A percentile compares a stretch with the other conserved stretches of the same genome.
phyloP scores from a whole-genome alignment of 2,329 filamentous ascomycete genomes.

The Neopestalotiopsis rosae region DNA sequence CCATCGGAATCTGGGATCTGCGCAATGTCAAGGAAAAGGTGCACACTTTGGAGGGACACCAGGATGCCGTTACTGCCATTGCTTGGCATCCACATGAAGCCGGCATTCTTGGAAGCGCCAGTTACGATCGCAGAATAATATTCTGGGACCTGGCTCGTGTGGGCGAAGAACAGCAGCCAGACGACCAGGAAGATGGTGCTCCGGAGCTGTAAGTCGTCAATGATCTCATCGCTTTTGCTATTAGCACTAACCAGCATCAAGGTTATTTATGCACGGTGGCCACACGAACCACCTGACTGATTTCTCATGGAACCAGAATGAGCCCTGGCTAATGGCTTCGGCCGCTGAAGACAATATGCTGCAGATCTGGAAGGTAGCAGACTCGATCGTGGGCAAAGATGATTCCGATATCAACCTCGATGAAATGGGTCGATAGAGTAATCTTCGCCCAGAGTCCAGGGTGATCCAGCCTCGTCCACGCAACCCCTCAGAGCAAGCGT shows the following conservation, averaged over 20 bases:
- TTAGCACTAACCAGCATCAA: constrained; percentile 39
- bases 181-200: constrained; percentile 93
- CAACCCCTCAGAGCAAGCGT: too few relatives aligned
- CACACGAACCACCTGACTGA: constrained; percentile 97
- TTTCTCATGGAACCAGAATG: constrained; percentile 97
- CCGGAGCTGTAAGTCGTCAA: constrained; percentile 79
- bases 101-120: constrained; percentile 86
- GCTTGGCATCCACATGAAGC: constrained; percentile 94
- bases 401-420: constrained; percentile 76
- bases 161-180: constrained; percentile 92
- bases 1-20: constrained; percentile 93
- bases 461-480: too few relatives aligned
- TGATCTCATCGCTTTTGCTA: background rate
- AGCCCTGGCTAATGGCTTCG: constrained; percentile 95
- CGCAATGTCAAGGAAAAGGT: constrained; percentile 89
- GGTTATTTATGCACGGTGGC: constrained; percentile 97
- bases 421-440: constrained; percentile 70
- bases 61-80: constrained; percentile 87
- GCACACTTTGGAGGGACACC: constrained; percentile 87
- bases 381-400: constrained; percentile 81
- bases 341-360: constrained; percentile 96
- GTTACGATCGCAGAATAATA: constrained; percentile 90
- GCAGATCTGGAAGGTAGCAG: constrained; percentile 90
- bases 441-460: background rate
- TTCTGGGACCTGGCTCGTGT: constrained; percentile 96